These are phyloP conservation scores for Tetragonia tetragonoides DNA, from an alignment of 148 eudicot genomes.

Conservation along the genomic window DNA sequence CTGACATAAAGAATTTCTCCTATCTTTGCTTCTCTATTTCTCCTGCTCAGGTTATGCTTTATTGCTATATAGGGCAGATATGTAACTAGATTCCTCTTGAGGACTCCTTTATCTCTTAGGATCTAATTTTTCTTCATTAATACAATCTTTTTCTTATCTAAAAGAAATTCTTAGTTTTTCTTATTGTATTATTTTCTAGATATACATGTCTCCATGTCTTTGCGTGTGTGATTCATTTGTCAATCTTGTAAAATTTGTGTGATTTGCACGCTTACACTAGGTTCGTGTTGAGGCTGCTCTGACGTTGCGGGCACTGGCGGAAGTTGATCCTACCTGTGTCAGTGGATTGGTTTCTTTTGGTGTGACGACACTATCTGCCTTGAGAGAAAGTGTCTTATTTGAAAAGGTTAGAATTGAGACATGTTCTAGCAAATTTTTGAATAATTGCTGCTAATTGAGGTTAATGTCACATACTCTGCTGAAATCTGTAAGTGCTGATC, in stretches of 20 bases:
- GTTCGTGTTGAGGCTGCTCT: conserved; percentile 97
- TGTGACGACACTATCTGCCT: conserved; percentile 69
- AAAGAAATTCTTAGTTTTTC: too few relatives aligned
- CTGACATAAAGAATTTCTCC: not conserved
- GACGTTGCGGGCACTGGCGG: conserved; percentile 80
- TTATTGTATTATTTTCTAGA: too few relatives aligned
- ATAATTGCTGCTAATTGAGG: not conserved
- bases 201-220: not conserved
- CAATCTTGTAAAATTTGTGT: conserved; percentile 1
- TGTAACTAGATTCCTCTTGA: not conserved
- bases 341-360: conserved; percentile 96
- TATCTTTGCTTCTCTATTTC: not conserved
- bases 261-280: conserved; percentile 30
- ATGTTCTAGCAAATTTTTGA: conserved; percentile 4
- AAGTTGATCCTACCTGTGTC: conserved; percentile 98
- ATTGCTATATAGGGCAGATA: too few relatives aligned
- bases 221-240: conserved; percentile 4
- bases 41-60: not conserved
- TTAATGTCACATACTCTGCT: not conserved
- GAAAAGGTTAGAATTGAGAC: conserved; percentile 63
- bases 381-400: conserved; percentile 81
- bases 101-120: too few relatives aligned
- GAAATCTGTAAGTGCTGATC: not conserved
- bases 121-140: too few relatives aligned
- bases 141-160: too few relatives aligned